Base-by-base conservation (phyloP, 176 grass and related monocot genomes). In the Lolium perenne region DNA sequence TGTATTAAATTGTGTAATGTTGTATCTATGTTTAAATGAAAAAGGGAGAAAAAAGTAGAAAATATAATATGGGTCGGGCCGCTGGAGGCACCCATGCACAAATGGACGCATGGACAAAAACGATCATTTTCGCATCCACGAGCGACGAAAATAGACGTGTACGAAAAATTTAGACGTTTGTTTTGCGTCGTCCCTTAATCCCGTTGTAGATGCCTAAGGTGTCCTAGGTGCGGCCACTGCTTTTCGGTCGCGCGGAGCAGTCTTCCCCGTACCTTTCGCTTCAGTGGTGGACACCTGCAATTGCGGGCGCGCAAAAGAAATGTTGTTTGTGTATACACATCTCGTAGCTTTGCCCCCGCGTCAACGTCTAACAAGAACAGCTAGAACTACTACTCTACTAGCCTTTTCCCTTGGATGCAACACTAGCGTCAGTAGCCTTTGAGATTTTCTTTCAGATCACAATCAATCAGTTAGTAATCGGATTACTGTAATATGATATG, bases 221-320 rank as follows among this genome's bases (percentile, higher is more conserved):
- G n/a, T n/a, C n/a, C n/a, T n/a, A n/a, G n/a, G n/a, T n/a, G n/a
- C n/a, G n/a, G n/a, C 15, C 65, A 72, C 87, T 88, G 81, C 62
- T 84, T 73, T 84, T 32, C 76, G 75, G 75, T 88, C 75, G 54
- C 60, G 18, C 54, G 45, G 69, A 74, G 85, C 78, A 75, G 45
- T 71, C 53, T 41, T 0, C 35, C 11, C 12, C 41, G 8, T 32
- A 16, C 15, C 26, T 62, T 77, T 26, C 32, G 21, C 55, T 38
- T 4, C 8, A 7, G 78, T 81, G 78, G 85, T 56, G 70, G 45
- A 51, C 46, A 74, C 29, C 17, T 5, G 1, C 46, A 54, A 25
- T 16, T 65, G 60, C 45, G 25, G 15, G 60, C 45, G 23, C 21
- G 20, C 26, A 46, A 58, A 83, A 60, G 9, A 7, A 46, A 20